Evolutionary conservation across 139 green algal species (phyloP).

Genomic region (Trebouxia sp.): DNA sequence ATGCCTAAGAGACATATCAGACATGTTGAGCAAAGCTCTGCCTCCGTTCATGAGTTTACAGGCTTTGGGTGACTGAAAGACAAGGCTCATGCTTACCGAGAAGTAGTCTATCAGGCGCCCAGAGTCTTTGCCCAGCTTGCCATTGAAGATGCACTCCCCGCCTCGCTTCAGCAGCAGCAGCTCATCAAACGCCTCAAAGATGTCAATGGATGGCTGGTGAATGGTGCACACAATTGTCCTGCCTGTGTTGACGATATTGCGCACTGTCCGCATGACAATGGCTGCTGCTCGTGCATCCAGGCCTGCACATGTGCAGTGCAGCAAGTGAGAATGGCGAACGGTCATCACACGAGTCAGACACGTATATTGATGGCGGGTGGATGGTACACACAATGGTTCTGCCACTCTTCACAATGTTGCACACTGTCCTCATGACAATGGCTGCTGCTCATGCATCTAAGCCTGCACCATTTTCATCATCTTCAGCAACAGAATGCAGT

Average conservation of each 20-base stretch:
- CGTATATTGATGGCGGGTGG: too few relatives aligned
- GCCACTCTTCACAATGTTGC: conserved; percentile 39
- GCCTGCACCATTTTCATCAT: too few relatives aligned
- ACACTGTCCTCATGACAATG: conserved; percentile 61
- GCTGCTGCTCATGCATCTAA: conserved; percentile 61
- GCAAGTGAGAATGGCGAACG: too few relatives aligned
- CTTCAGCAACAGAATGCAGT: too few relatives aligned
- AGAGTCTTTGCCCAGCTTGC: conserved; percentile 54
- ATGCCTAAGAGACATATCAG: too few relatives aligned
- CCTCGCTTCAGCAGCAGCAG: conserved; percentile 79
- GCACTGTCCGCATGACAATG: conserved; percentile 84
- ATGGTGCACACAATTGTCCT: conserved; percentile 91
- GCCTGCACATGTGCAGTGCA: conserved; percentile 69
- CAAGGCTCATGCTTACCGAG: neutral
- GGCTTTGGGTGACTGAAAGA: too few relatives aligned
- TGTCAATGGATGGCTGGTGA: conserved; percentile 80
- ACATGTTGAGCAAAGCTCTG: too few relatives aligned
- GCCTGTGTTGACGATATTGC: conserved; percentile 75
- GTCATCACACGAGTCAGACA: too few relatives aligned
- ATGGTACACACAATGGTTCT: conserved; percentile 69
- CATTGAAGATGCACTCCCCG: conserved; percentile 73
- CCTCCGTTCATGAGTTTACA: too few relatives aligned
- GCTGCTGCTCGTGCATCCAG: conserved; percentile 86
- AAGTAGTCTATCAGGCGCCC: conserved; percentile 60
- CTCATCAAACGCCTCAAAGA: conserved; percentile 73